Evolutionary conservation across 208 protist genomes (phyloP).

Genomic region (Sergeia podlipaevii): DNA sequence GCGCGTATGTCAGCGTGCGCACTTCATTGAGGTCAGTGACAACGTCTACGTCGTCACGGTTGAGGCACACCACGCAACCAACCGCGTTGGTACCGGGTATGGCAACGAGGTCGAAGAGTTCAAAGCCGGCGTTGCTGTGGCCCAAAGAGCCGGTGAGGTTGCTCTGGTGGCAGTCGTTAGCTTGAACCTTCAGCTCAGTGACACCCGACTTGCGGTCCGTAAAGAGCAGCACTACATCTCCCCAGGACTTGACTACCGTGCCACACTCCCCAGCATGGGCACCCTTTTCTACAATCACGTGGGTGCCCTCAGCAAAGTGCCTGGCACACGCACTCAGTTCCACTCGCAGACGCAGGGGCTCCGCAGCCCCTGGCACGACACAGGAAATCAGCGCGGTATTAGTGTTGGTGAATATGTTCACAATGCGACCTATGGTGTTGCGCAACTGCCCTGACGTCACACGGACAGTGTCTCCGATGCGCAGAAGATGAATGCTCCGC

Average conservation of each 20-base stretch:
- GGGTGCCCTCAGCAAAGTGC: conserved; percentile 78
- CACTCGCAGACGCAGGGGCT: conserved; percentile 69
- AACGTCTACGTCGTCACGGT: conserved; percentile 63
- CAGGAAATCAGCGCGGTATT: conserved; percentile 67
- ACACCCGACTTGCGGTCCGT: conserved; percentile 51
- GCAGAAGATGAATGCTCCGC: conserved; percentile 14
- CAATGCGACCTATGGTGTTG: conserved; percentile 64
- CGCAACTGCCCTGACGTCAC: conserved; percentile 74
- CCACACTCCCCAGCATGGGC: conserved; percentile 79
- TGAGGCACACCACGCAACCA: conserved; percentile 74
- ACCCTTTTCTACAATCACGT: conserved; percentile 82
- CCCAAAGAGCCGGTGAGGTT: conserved; percentile 61
- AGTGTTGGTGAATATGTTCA: conserved; percentile 71
- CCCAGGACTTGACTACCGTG: conserved; percentile 77
- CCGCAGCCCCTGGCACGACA: conserved; percentile 35
- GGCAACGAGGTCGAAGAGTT: conserved; percentile 83
- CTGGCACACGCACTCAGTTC: conserved; percentile 77
- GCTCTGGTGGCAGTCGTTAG: conserved; percentile 85
- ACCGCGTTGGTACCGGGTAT: conserved; percentile 57
- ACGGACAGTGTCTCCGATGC: conserved; percentile 75
- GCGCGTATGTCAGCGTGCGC: conserved; percentile 56
- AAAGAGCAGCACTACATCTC: conserved; percentile 75
- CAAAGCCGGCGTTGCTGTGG: conserved; percentile 66
- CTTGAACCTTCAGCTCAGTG: conserved; percentile 65
- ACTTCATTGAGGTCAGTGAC: conserved; percentile 80